Conservation (phyloP, 2,329 filamentous ascomycete species). For the Penicillium sp. region DNA sequence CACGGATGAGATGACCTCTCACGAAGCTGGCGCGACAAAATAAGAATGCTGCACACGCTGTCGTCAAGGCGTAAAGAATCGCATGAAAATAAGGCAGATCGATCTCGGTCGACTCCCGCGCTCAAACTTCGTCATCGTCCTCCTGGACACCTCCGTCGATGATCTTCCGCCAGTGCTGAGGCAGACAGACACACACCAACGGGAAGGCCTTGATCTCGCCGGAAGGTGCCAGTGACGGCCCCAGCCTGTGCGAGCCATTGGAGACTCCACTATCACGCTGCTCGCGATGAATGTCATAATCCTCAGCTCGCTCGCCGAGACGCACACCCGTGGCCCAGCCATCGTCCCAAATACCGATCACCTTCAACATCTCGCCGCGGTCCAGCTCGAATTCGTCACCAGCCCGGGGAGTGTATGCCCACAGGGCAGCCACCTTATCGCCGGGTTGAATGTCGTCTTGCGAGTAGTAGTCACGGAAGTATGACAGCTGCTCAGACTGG, state of each 20-base stretch:
- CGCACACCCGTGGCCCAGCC: slow-evolving; percentile 96
- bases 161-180: slow-evolving; percentile 94
- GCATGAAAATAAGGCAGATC: slow-evolving; percentile 28
- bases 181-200: slow-evolving; percentile 91
- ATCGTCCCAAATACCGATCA: slow-evolving; percentile 98
- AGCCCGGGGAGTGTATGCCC: slow-evolving; percentile 95
- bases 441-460: slow-evolving; percentile 92
- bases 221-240: slow-evolving; percentile 64
- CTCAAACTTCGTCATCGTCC: slow-evolving; percentile 34
- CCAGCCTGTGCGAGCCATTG: slow-evolving; percentile 67
- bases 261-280: slow-evolving; percentile 95
- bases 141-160: slow-evolving; percentile 74
- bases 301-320: slow-evolving; percentile 79
- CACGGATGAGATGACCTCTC: slow-evolving; percentile 12
- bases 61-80: slow-evolving; percentile 44
- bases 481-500: slow-evolving; percentile 91
- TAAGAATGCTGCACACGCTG: slow-evolving; percentile 35
- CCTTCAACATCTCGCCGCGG: slow-evolving; percentile 95
- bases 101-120: slow-evolving; percentile 8
- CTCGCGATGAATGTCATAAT: slow-evolving; percentile 77
- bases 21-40: slow-evolving; percentile 21
- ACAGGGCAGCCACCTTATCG: slow-evolving; percentile 86
- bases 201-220: slow-evolving; percentile 98
- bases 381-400: slow-evolving; percentile 92
- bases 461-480: slow-evolving; percentile 99